Evolutionary conservation across 2,329 filamentous ascomycete genomes (phyloP).

Genomic region (Trichocomaceae sp.): DNA sequence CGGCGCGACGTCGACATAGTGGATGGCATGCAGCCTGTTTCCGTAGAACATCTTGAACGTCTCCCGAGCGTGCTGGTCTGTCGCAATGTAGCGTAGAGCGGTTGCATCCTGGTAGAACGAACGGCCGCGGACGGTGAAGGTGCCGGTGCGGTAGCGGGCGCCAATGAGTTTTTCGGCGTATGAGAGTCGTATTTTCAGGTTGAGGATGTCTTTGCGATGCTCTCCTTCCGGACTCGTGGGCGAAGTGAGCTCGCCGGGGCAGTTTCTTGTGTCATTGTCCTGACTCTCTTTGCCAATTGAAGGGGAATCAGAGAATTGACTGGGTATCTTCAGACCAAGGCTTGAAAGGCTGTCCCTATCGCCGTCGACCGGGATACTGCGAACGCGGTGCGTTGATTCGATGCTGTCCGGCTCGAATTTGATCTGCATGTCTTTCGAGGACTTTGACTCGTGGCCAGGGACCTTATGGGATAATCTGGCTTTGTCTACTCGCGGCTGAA

Average conservation of each 20-base stretch:
- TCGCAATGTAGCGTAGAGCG: constrained; percentile 2
- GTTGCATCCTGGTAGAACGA: constrained; percentile 8
- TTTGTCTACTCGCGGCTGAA: neutral
- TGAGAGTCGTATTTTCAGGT: constrained; percentile 5
- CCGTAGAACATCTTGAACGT: constrained; percentile 10
- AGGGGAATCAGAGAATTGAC: neutral
- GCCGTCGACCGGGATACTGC: neutral
- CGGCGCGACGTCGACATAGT: constrained; percentile 7
- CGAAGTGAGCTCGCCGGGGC: neutral
- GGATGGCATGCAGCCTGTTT: neutral
- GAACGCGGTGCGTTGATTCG: neutral
- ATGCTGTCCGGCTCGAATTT: neutral
- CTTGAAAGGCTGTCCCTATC: neutral
- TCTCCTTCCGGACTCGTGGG: neutral
- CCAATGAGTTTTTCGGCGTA: constrained; percentile 8
- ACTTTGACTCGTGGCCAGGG: neutral
- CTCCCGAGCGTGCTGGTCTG: neutral
- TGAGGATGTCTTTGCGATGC: neutral
- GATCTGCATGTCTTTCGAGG: neutral
- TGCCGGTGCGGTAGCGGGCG: neutral
- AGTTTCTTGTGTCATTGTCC: neutral
- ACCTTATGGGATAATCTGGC: neutral
- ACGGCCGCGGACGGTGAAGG: neutral
- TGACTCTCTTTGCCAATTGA: neutral
- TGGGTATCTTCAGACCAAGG: neutral